Percentiles rank a stretch among this genome's conserved stretches.
Evolutionary conservation across 192 early-diverging fungal species (phyloP).

Genomic region (Backusella luteola): DNA sequence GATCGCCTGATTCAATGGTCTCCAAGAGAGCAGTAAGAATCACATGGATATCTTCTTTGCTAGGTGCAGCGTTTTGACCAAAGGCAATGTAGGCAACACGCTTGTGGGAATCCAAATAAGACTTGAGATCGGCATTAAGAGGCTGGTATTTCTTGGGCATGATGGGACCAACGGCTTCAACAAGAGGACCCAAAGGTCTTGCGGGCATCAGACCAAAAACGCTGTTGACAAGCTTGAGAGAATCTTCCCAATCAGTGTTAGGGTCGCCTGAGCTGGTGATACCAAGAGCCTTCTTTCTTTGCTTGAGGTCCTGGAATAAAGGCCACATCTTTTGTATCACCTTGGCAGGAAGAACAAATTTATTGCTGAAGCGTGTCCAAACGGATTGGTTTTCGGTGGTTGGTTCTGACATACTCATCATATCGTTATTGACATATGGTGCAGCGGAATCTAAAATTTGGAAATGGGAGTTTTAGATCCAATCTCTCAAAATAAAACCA

Average conservation of each 20-base stretch:
- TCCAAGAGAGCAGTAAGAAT: too few relatives aligned
- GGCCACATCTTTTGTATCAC: background rate
- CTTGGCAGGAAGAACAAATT: background rate
- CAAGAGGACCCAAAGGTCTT: conserved; percentile 21
- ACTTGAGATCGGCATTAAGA: too few relatives aligned
- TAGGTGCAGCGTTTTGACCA: too few relatives aligned
- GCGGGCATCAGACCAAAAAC: conserved; percentile 16
- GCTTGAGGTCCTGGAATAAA: background rate
- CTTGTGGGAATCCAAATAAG: too few relatives aligned
- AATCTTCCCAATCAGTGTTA: background rate
- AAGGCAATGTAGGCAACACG: too few relatives aligned
- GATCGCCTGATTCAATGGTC: too few relatives aligned
- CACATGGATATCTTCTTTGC: too few relatives aligned
- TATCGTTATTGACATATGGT: background rate
- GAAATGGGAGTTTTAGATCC: too few relatives aligned
- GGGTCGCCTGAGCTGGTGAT: background rate
- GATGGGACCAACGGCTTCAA: conserved; percentile 34
- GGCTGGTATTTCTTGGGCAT: conserved; percentile 19
- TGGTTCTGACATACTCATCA: background rate
- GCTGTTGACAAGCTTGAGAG: conserved; percentile 23
- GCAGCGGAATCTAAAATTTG: background rate
- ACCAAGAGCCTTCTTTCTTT: background rate
- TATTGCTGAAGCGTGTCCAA: background rate
- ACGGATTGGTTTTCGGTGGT: background rate
- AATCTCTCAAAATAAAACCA: too few relatives aligned